A percentile compares a stretch with the other conserved stretches of the same genome.
These are phyloP conservation scores for Lyophyllum shimeji DNA, from an alignment of 768 basidiomycete genomes.

Conservation along the genomic window DNA sequence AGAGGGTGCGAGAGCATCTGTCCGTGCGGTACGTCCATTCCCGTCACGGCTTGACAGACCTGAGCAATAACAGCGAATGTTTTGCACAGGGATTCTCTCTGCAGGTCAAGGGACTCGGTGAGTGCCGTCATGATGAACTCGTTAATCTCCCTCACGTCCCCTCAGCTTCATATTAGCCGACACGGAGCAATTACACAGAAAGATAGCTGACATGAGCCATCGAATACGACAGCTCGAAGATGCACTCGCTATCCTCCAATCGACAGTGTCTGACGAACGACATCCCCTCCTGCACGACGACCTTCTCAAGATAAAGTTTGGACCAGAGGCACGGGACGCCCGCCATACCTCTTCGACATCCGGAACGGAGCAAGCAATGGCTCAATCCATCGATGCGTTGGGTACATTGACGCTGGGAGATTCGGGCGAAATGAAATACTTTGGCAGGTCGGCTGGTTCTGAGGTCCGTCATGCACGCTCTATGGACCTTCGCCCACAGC, in stretches of 20 bases:
- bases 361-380: constrained; percentile 32
- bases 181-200: constrained; percentile 62
- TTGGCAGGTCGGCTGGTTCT: constrained; percentile 64
- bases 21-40: constrained; percentile 54
- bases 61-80: no score
- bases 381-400: constrained; percentile 50
- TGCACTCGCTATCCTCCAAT: constrained; percentile 60
- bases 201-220: constrained; percentile 66
- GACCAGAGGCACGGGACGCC: constrained; percentile 45
- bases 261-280: constrained; percentile 51
- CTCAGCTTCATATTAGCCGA: constrained; percentile 66
- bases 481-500: not conserved
- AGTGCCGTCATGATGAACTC: not conserved
- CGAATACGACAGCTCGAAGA: constrained; percentile 72
- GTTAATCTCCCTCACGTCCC: not conserved
- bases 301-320: constrained; percentile 56
- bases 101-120: constrained; percentile 53
- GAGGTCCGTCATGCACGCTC: constrained; percentile 37
- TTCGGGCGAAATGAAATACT: constrained; percentile 61
- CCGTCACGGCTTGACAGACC: no score
- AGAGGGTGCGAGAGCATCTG: constrained; percentile 66
- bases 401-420: constrained; percentile 64
- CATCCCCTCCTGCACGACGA: constrained; percentile 61
- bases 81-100: constrained; percentile 40
- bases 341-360: constrained; percentile 14